A percentile compares a stretch with the other conserved stretches of the same genome.
Conservation (phyloP, 2,329 filamentous ascomycete species). For the Chaetomiaceae sp. region DNA sequence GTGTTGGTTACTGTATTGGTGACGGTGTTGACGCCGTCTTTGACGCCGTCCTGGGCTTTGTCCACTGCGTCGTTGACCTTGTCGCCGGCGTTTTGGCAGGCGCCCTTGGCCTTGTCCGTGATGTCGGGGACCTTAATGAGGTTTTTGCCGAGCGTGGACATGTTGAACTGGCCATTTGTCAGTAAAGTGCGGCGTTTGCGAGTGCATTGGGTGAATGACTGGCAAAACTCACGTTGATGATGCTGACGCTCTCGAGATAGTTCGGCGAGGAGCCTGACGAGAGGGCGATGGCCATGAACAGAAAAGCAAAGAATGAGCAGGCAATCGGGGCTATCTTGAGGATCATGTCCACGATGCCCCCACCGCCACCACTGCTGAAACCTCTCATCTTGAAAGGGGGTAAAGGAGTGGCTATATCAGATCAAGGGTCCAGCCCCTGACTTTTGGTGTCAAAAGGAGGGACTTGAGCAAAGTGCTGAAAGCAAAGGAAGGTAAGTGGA, state of each 20-base stretch:
- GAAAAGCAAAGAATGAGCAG: conserved; percentile 14
- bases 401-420: not conserved
- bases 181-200: not conserved
- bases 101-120: conserved; percentile 9
- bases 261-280: conserved; percentile 8
- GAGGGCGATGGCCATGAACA: conserved; percentile 18
- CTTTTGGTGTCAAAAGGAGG: not conserved
- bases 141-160: conserved; percentile 38
- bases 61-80: conserved; percentile 2
- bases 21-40: no score
- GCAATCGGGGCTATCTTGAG: conserved; percentile 15
- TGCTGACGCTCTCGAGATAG: conserved; percentile 13
- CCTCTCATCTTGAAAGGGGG: conserved; percentile 5
- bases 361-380: not conserved
- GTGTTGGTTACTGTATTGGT: no score
- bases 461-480: not conserved
- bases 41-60: no score
- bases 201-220: not conserved
- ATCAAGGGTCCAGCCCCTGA: conserved; percentile 13
- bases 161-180: conserved; percentile 35
- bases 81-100: conserved; percentile 4
- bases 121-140: conserved; percentile 28
- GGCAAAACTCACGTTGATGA: conserved; percentile 16
- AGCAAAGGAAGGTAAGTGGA: not conserved
- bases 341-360: not conserved